Base-by-base conservation (phyloP, 1,139 yeast species). In the Yarrowia galli region DNA sequence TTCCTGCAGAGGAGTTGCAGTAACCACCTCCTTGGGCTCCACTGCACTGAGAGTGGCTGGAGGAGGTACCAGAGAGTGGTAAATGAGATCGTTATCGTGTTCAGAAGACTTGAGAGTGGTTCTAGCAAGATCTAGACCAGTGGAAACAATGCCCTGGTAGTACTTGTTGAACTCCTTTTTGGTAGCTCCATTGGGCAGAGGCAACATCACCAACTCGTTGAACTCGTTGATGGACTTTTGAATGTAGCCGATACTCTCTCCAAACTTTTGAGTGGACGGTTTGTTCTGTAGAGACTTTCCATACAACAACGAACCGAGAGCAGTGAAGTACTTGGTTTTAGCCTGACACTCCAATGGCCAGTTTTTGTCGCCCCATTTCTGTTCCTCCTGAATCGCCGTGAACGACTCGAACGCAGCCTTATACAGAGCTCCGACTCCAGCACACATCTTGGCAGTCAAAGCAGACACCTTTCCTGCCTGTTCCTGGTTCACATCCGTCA, bases 21-120 rank as follows among this genome's bases (percentile, higher is more conserved):
- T 91, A 1, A 91, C 88, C 40, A 95, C 91, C 69, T 91, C 96
- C 83, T 92, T 82, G 0, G 90, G 85, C 71, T 90, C 86, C 12
- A 92, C 82, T 16, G 83, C 86, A 0, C 88, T 82, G 13, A 91
- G 74, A 0, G 88, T 81, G 3, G 84, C 84, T 40, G 81, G 80
- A 18, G 86, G 82, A 0, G 97, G 97, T 16, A 93, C 81, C 2
- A 83, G 75, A 35, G 89, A 93, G 76, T 95, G 97, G 74, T 91
- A 95, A 58, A 95, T 91, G 74, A 87, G 88, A 75, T 95, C 98
- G 74, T 95, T 95, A 74, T 95, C 98, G 73, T 90, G 91, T 43
- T 83, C 87, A 70, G 90, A 76, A 12, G 83, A 82, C 4, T 76
- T 76, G 56, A 86, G 75, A 65, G 85, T 84, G 51, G 82, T 81